These are phyloP conservation scores for Fusarium protoensiforme DNA, from an alignment of 2,329 filamentous ascomycete species.

Conservation along the genomic window DNA sequence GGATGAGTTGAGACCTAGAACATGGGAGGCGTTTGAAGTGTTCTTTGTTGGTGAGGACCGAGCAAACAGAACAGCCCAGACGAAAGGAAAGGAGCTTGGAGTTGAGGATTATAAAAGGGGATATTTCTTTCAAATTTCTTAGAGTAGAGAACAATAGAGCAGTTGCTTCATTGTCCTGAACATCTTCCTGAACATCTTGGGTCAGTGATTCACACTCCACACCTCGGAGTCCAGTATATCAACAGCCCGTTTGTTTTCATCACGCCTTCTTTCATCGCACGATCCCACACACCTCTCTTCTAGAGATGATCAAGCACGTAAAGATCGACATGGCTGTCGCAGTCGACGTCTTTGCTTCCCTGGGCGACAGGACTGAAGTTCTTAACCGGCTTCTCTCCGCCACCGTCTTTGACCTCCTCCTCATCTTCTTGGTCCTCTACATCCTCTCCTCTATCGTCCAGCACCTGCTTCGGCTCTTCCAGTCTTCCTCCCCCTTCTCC, in stretches of 20 bases:
- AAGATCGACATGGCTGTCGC: not conserved
- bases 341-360: not conserved
- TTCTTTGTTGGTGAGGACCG: not conserved
- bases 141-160: not conserved
- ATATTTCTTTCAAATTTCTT: not conserved
- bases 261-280: not conserved
- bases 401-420: conserved; percentile 14
- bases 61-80: not conserved
- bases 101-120: not conserved
- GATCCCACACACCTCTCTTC: not conserved
- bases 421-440: conserved; percentile 14
- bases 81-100: not conserved
- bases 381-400: conserved; percentile 10
- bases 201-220: not conserved
- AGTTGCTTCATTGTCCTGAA: not conserved
- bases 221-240: not conserved
- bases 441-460: conserved; percentile 15
- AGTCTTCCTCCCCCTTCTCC: conserved; percentile 4
- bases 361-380: not conserved
- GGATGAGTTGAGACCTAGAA: not conserved
- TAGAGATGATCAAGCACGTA: not conserved
- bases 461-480: not conserved
- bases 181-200: not conserved
- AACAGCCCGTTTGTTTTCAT: not conserved
- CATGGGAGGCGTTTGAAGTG: not conserved